Evolutionary conservation across 768 basidiomycete species (phyloP).

Genomic region (Tubosaeta brunneosetosa): DNA sequence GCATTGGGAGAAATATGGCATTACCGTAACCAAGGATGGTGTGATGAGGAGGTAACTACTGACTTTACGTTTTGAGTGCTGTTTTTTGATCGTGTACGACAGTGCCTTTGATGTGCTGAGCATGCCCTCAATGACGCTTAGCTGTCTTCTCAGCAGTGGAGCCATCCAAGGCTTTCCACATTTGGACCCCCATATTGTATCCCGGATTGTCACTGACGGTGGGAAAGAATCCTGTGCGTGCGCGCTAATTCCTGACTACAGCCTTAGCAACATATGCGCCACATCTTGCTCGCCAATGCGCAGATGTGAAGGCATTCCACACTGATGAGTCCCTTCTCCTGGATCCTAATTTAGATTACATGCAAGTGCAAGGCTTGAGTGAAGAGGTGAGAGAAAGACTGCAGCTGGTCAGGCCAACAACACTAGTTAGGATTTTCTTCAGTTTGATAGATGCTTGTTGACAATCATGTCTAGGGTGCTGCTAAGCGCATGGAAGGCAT

Average conservation of each 20-base stretch:
- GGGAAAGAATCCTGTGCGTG: conserved; percentile 9
- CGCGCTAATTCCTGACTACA: neutral
- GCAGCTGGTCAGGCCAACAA: conserved; percentile 55
- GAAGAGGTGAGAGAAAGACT: conserved; percentile 70
- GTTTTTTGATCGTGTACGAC: neutral
- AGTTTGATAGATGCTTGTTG: neutral
- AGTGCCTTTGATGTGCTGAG: conserved; percentile 77
- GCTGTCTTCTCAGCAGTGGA: conserved; percentile 45
- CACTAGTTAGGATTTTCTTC: conserved; percentile 44
- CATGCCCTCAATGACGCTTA: conserved; percentile 47
- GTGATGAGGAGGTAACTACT: conserved; percentile 37
- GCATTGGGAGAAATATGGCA: conserved; percentile 41
- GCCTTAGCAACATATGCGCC: conserved; percentile 55
- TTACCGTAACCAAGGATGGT: conserved; percentile 41
- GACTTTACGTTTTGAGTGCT: neutral
- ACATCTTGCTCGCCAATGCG: conserved; percentile 66
- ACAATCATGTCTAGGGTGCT: conserved; percentile 56
- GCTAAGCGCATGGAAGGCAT: conserved; percentile 93
- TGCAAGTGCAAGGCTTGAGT: conserved; percentile 60
- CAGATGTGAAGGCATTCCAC: conserved; percentile 69
- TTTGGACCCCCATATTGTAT: conserved; percentile 48
- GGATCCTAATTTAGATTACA: conserved; percentile 69
- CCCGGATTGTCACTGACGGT: conserved; percentile 73
- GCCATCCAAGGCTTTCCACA: conserved; percentile 33
- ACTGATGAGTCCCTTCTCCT: conserved; percentile 71